Evolutionary conservation across 805 yeast species (phyloP).

Genomic region (Schizosaccharomyces octosporus): DNA sequence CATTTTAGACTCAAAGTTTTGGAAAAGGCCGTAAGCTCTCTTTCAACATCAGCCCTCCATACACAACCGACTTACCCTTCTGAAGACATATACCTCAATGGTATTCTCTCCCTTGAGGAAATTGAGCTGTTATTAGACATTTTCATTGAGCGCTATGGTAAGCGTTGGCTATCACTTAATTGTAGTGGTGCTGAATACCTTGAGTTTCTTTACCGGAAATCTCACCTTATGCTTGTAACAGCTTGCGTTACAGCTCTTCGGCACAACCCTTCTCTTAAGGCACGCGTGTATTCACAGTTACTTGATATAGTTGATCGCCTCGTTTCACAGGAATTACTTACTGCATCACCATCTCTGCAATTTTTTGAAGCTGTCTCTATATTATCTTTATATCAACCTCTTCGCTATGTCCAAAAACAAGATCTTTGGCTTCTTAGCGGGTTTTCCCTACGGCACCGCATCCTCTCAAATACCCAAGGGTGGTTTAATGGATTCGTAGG

Average conservation of each 20-base stretch:
- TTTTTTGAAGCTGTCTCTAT: not conserved
- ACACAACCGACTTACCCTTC: not conserved
- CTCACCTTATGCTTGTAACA: not conserved
- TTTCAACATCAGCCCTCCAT: not conserved
- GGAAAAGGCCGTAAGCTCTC: not conserved
- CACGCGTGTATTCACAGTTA: not conserved
- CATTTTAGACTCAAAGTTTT: not conserved
- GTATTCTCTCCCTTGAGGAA: not conserved
- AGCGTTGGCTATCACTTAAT: not conserved
- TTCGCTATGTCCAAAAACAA: not conserved
- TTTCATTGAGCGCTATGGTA: not conserved
- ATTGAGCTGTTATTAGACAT: not conserved
- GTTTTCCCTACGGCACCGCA: not conserved
- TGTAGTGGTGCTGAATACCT: not conserved
- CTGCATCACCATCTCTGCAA: not conserved
- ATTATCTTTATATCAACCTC: not conserved
- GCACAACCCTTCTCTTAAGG: not conserved
- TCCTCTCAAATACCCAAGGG: not conserved
- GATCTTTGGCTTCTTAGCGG: conserved; percentile 1
- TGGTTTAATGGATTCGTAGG: not conserved
- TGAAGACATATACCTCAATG: not conserved
- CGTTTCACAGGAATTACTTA: not conserved
- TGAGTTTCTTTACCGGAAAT: not conserved
- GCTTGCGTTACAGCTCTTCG: not conserved
- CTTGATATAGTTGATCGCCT: not conserved